Percentiles rank a stretch among this genome's conserved stretches.
Conservation (phyloP, 1,139 yeast genomes). For the Kurtzmaniella quercitrusa region DNA sequence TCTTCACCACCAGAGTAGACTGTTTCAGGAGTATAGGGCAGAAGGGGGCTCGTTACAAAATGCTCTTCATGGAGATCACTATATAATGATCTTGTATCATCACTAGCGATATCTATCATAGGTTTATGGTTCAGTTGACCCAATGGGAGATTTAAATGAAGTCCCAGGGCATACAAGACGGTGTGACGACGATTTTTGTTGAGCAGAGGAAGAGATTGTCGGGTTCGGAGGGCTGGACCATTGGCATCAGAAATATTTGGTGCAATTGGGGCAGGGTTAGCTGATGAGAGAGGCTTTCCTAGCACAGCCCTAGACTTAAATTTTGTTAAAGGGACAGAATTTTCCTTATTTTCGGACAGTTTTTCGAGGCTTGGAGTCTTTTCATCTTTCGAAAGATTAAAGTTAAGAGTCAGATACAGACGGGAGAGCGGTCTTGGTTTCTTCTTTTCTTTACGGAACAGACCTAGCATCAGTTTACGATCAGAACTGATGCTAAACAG, state of each 20-base stretch:
- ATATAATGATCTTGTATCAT: neutral
- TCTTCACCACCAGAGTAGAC: neutral
- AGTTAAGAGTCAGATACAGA: conserved; percentile 1
- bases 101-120: neutral
- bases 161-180: conserved; percentile 1
- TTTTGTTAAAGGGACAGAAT: neutral
- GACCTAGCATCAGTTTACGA: conserved; percentile 1
- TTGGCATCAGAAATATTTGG: neutral
- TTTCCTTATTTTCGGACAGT: neutral
- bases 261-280: neutral
- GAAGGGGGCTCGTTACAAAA: neutral
- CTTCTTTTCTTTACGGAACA: neutral
- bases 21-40: neutral
- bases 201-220: neutral
- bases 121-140: neutral
- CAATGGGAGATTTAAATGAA: neutral
- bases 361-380: neutral
- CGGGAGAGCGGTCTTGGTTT: conserved; percentile 1
- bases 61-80: neutral
- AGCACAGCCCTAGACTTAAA: neutral
- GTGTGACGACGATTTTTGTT: neutral
- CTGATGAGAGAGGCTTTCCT: neutral
- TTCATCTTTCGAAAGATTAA: neutral
- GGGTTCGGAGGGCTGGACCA: conserved; percentile 1
- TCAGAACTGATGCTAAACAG: neutral